Percentiles rank a stretch among this genome's conserved stretches.
phyloP scores from a whole-genome alignment of 495 filamentous ascomycete genomes.

The Glarea lozoyensis region DNA sequence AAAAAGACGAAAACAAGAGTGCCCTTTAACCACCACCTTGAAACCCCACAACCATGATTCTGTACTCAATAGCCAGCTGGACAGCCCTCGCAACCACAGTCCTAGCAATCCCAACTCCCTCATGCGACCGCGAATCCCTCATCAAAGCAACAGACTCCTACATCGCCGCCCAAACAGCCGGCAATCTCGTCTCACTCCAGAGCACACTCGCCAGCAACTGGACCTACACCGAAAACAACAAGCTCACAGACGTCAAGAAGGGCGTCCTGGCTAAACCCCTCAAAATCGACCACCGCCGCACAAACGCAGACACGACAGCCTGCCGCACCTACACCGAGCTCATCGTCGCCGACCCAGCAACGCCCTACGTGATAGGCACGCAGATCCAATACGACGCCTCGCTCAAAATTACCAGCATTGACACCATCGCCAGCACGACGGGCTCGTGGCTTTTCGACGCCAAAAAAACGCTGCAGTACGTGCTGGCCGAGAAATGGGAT shows the following conservation, averaged over 20 bases:
- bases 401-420: neutral
- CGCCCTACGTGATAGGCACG: slow-evolving; percentile 5
- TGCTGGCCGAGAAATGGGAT: slow-evolving; percentile 1
- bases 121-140: slow-evolving; percentile 19
- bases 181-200: too few species aligned
- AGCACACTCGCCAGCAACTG: neutral
- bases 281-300: slow-evolving; percentile 5
- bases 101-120: too few species aligned
- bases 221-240: slow-evolving; percentile 2
- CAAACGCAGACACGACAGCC: neutral
- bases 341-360: slow-evolving; percentile 4
- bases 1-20: too few species aligned
- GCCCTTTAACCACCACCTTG: too few species aligned
- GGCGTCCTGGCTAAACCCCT: slow-evolving; percentile 2
- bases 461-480: neutral
- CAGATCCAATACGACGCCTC: slow-evolving; percentile 5
- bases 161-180: slow-evolving; percentile 34
- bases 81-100: neutral
- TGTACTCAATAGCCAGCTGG: neutral
- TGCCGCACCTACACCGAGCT: slow-evolving; percentile 7
- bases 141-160: slow-evolving; percentile 30
- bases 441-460: slow-evolving; percentile 5
- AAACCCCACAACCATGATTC: neutral
- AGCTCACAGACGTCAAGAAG: neutral
- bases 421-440: neutral